A percentile compares a stretch with the other conserved stretches of the same genome.
Evolutionary conservation across 306 rosid species (phyloP).

Genomic region (Corylus avellana): DNA sequence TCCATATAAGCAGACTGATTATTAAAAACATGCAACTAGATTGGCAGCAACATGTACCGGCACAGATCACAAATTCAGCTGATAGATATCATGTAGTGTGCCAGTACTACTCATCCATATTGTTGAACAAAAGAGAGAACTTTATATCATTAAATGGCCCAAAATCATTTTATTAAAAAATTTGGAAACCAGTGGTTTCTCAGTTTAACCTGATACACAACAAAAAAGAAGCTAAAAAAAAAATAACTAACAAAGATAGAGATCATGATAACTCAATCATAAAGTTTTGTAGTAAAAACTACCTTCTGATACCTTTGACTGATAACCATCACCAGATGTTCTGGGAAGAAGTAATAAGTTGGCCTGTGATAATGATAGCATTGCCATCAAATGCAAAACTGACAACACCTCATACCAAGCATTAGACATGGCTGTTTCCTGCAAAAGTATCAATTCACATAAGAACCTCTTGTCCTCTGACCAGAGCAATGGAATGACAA

Average conservation of each 20-base stretch:
- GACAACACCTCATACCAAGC: slow-evolving; percentile 98
- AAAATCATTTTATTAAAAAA: neutral
- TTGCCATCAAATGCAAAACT: slow-evolving; percentile 92
- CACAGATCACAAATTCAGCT: slow-evolving; percentile 3
- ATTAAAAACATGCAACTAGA: neutral
- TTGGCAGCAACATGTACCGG: neutral
- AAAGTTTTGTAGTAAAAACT: slow-evolving; percentile 22
- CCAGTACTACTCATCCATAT: neutral
- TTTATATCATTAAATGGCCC: neutral
- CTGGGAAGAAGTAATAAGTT: slow-evolving; percentile 95
- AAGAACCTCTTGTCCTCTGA: slow-evolving; percentile 24
- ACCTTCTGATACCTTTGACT: slow-evolving; percentile 92
- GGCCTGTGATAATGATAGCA: slow-evolving; percentile 80
- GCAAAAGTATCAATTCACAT: slow-evolving; percentile 37
- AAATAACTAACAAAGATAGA: neutral
- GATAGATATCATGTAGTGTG: neutral
- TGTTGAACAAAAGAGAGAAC: neutral
- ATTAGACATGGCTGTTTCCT: slow-evolving; percentile 87
- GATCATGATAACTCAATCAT: slow-evolving; percentile 8
- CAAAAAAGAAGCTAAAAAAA: slow-evolving; percentile 1
- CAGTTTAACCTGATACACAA: slow-evolving; percentile 18
- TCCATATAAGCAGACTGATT: neutral
- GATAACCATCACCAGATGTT: slow-evolving; percentile 82
- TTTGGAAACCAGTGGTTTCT: neutral
- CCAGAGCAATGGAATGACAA: neutral